Conservation (phyloP, 371 early-diverging fungal genomes). For the Mucor sp. region DNA sequence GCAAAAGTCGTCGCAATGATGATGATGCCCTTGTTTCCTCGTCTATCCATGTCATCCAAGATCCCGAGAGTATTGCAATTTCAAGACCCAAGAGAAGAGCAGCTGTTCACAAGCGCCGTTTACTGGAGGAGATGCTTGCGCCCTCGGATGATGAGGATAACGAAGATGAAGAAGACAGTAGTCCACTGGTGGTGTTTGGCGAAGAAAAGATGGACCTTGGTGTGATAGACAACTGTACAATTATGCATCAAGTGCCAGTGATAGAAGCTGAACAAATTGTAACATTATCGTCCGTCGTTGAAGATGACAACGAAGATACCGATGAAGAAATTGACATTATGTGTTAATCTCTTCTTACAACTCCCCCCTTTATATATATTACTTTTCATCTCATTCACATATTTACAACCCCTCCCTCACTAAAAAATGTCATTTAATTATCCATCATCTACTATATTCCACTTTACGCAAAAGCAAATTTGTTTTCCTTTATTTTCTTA, state of each 20-base stretch:
- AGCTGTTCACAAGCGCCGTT: slow-evolving; percentile 47
- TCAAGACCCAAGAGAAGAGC: slow-evolving; percentile 47
- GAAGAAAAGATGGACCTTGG: slow-evolving; percentile 48
- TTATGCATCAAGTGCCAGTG: slow-evolving; percentile 32
- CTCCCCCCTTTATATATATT: not conserved
- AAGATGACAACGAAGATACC: slow-evolving; percentile 17
- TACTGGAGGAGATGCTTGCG: slow-evolving; percentile 47
- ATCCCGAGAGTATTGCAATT: slow-evolving; percentile 37
- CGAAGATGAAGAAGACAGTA: slow-evolving; percentile 24
- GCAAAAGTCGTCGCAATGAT: slow-evolving; percentile 12
- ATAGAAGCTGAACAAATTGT: slow-evolving; percentile 9
- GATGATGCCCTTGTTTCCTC: slow-evolving; percentile 23
- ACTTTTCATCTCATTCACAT: slow-evolving; percentile 1
- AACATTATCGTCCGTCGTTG: not conserved
- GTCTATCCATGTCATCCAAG: slow-evolving; percentile 24
- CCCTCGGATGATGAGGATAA: slow-evolving; percentile 35
- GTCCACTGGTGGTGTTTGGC: slow-evolving; percentile 36
- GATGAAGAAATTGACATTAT: slow-evolving; percentile 38
- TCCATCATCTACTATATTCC: slow-evolving; percentile 2
- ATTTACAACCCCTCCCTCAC: not conserved
- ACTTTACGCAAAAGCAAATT: not conserved
- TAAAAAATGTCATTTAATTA: slow-evolving; percentile 1
- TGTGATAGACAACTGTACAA: slow-evolving; percentile 45
- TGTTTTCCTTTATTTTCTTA: not conserved
- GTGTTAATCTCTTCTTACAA: slow-evolving; percentile 13